A percentile compares a stretch with the other conserved stretches of the same genome.
phyloP scores from a whole-genome alignment of 345 rosid species.

The Pugionium dolabratum region DNA sequence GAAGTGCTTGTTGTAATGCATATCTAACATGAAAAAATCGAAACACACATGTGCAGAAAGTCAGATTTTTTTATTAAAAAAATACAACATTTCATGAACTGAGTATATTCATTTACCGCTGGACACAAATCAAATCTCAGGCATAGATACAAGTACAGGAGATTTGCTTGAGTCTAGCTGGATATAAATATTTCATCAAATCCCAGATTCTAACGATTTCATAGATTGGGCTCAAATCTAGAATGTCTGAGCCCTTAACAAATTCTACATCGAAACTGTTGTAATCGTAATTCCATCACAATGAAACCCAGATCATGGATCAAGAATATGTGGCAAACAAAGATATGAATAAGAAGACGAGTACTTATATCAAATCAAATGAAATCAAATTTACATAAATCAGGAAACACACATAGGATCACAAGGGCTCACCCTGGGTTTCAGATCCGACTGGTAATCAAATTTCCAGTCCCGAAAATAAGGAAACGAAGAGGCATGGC shows the following conservation, averaged over 20 bases:
- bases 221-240: neutral
- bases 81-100: neutral
- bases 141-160: neutral
- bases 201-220: neutral
- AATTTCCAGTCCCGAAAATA: constrained; percentile 71
- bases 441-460: constrained; percentile 61
- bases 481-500: constrained; percentile 60
- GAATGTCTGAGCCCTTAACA: neutral
- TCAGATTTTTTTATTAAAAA: constrained; percentile 2
- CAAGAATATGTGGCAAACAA: neutral
- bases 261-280: neutral
- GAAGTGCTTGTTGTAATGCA: constrained; percentile 87
- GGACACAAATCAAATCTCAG: constrained; percentile 5
- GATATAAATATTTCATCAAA: no score
- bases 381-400: neutral
- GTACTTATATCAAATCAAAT: neutral
- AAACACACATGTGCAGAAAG: constrained; percentile 20
- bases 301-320: neutral
- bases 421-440: constrained; percentile 62
- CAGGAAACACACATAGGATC: constrained; percentile 16
- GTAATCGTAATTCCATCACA: neutral
- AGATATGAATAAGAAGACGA: neutral
- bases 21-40: constrained; percentile 48
- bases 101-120: neutral
- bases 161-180: neutral